A percentile compares a stretch with the other conserved stretches of the same genome.
Evolutionary conservation across 331 rosid species (phyloP).

Genomic region (Malus hybrid): DNA sequence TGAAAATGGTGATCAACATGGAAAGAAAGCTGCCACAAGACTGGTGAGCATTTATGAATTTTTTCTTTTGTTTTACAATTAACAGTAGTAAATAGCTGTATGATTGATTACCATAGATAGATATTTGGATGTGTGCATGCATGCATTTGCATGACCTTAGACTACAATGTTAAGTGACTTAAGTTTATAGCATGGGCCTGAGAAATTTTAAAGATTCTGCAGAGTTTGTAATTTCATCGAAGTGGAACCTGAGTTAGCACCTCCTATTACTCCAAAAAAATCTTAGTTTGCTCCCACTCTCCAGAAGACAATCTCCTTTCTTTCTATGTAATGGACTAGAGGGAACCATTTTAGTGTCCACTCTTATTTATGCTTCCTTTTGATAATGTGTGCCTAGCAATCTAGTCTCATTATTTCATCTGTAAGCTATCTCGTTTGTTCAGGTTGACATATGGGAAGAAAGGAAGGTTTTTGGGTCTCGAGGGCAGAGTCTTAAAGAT

Average conservation of each 20-base stretch:
- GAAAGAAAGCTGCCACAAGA: constrained; percentile 61
- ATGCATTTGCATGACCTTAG: background rate
- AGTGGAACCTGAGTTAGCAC: background rate
- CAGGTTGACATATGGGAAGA: constrained; percentile 92
- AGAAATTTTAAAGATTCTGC: background rate
- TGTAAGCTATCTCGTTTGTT: constrained; percentile 2
- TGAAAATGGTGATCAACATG: constrained; percentile 52
- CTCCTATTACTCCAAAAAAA: background rate
- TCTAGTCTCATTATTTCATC: background rate
- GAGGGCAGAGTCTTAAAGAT: constrained; percentile 82
- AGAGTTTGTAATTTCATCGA: background rate
- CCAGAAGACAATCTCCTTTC: background rate
- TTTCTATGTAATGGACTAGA: background rate
- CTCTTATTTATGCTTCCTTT: background rate
- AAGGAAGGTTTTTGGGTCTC: constrained; percentile 88
- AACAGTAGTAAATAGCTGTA: background rate
- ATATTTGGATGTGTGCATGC: background rate
- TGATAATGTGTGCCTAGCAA: background rate
- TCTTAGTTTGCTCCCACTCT: background rate
- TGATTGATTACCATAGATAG: background rate
- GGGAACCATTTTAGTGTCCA: background rate
- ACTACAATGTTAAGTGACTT: background rate
- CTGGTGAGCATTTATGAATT: constrained; percentile 40
- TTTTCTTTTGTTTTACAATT: background rate
- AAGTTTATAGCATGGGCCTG: background rate